Percentiles rank a stretch among this genome's conserved stretches.
Conservation (phyloP, 352 stramenopile species). For the Globisporangium okanoganense region DNA sequence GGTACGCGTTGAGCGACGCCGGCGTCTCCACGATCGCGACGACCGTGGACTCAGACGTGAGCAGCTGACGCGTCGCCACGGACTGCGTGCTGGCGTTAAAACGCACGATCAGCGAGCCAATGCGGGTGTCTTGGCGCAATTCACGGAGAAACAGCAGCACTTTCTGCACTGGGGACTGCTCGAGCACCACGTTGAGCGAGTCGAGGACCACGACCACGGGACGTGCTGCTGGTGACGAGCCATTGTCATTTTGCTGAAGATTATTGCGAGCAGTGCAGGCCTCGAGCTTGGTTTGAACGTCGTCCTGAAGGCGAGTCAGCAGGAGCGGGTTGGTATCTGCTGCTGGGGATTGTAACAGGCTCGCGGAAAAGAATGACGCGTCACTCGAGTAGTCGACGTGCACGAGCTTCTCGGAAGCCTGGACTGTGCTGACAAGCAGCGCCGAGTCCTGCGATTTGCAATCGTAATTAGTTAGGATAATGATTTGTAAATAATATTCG, state of each 20-base stretch:
- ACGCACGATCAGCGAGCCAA: constrained; percentile 47
- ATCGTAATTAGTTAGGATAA: not conserved
- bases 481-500: too few relatives aligned
- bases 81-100: constrained; percentile 36
- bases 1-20: constrained; percentile 47
- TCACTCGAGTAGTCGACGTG: constrained; percentile 42
- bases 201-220: constrained; percentile 58
- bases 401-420: constrained; percentile 30
- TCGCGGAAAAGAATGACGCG: constrained; percentile 19
- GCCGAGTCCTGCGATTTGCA: constrained; percentile 21
- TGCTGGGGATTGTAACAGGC: not conserved
- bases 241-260: not conserved
- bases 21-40: constrained; percentile 55
- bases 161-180: constrained; percentile 37
- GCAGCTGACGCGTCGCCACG: constrained; percentile 15
- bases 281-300: constrained; percentile 24
- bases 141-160: constrained; percentile 41
- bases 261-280: not conserved
- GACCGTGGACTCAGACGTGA: constrained; percentile 41
- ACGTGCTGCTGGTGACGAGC: constrained; percentile 10
- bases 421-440: constrained; percentile 12
- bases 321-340: constrained; percentile 15
- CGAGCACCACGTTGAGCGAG: constrained; percentile 58
- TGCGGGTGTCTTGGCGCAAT: constrained; percentile 23
- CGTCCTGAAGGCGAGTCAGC: constrained; percentile 21